Base-by-base conservation (phyloP, 2,329 filamentous ascomycete species). In the Zopfia rhizophila region DNA sequence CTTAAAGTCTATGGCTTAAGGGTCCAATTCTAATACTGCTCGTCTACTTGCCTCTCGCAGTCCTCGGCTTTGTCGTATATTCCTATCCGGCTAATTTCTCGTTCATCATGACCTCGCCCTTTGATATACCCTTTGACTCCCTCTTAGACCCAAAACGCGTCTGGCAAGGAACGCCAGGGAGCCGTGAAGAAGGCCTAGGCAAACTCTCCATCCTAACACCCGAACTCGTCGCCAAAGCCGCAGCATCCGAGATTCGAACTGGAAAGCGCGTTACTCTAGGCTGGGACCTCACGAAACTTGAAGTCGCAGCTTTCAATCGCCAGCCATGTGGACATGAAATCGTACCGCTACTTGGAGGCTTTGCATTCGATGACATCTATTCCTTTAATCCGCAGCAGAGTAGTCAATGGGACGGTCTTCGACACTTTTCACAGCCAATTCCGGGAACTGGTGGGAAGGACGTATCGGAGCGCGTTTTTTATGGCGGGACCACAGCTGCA, bases 211-310 rank as follows among this genome's bases (percentile, higher is more conserved):
- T 83, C 1, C 69, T 83, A 12, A 83, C 80, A 0, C 77, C 79
- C 2, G 75, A 80, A 1, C 63, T 77, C 1, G 77, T 82, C 7
- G 74, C 76, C 5, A 68, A 69, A 17, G 73, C 78, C 1, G 79
- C 80, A 11, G 65, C 70, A 10, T 65, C 66, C 3, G 75, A 79
- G 55, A 81, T 83, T 53, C 71, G 69, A 24, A 78, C 75, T 1
- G 80, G 81, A 5, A 66, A 64, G 10, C 72, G 80, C 11, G 74
- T 81, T 6, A 75, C 74, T 2, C 66, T 83, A 14, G 72, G 72
- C n/a, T 83, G 80, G 80, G 76, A 80, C 23, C 57, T 83, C 57
- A 78, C 69, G 3, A 82, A 82, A 57, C 62, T 82, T 4, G 79
- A 82, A 48, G 70, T 75, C 50, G 76, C 79, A 10, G 76, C 77